These are phyloP conservation scores for Periconia sp. DNA, from an alignment of 2,329 filamentous ascomycete genomes.

Conservation along the genomic window DNA sequence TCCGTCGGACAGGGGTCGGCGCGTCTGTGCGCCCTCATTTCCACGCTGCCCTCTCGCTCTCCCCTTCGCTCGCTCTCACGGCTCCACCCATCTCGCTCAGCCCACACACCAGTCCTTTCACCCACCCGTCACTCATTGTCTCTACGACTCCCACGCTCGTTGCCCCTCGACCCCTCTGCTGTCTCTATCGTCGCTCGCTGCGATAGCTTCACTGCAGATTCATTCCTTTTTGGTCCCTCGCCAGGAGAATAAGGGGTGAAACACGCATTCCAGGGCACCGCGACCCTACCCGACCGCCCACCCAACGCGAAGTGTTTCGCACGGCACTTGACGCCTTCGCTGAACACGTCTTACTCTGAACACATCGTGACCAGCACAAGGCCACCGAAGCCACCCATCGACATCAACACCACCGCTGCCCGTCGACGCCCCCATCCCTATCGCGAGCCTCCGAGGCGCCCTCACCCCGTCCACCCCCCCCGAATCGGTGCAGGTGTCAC, in stretches of 20 bases:
- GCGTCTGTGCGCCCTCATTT: too few species aligned
- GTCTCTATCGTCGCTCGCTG: too few species aligned
- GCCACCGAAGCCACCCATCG: too few species aligned
- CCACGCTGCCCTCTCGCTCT: background rate
- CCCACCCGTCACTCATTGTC: constrained; percentile 32
- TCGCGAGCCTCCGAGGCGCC: constrained; percentile 4
- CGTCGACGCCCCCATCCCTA: constrained; percentile 16
- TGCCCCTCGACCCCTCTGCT: constrained; percentile 10
- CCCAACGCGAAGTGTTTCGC: constrained; percentile 47
- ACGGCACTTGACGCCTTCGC: too few species aligned
- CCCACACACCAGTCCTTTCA: background rate
- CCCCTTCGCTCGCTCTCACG: background rate
- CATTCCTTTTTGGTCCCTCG: constrained; percentile 39
- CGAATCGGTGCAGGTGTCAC: constrained; percentile 11
- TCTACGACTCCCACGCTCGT: constrained; percentile 19
- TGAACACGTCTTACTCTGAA: too few species aligned
- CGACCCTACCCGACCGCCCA: too few species aligned
- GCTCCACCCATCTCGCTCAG: background rate
- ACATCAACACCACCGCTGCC: constrained; percentile 5
- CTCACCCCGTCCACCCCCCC: constrained; percentile 9
- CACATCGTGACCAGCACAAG: too few species aligned
- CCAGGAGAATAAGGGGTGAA: constrained; percentile 36
- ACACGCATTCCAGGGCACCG: constrained; percentile 44
- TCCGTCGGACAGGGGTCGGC: too few species aligned
- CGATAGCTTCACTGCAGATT: too few species aligned